Percentiles rank a stretch among this genome's conserved stretches.
Conservation (phyloP, 2,329 filamentous ascomycete genomes). For the Magnaporthiopsis incrustans region DNA sequence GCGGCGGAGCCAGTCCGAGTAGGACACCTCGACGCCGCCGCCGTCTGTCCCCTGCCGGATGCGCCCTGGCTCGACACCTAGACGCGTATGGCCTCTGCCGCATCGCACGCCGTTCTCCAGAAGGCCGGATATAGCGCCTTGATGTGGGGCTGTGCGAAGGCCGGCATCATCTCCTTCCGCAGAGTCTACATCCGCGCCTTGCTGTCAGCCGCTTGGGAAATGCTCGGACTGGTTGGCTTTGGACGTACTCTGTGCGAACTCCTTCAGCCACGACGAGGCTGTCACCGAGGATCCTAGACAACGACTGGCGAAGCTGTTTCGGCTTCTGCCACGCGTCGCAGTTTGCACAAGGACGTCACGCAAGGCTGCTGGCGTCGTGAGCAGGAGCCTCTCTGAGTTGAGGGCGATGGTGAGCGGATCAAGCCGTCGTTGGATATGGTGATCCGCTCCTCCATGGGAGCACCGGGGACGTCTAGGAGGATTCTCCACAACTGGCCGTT, state of each 20-base stretch:
- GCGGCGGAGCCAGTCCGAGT: not conserved
- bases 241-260: constrained; percentile 58
- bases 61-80: constrained; percentile 22
- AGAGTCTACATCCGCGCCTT: not conserved
- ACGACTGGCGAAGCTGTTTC: constrained; percentile 35
- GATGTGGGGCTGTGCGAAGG: constrained; percentile 60
- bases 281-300: constrained; percentile 45
- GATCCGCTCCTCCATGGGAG: not conserved
- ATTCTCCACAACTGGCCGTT: not conserved
- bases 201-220: not conserved
- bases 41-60: not conserved
- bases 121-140: constrained; percentile 64
- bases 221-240: not conserved
- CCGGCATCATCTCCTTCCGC: constrained; percentile 59
- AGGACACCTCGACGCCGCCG: constrained; percentile 10
- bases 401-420: not conserved
- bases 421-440: constrained; percentile 1
- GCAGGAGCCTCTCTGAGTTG: constrained; percentile 1
- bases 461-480: not conserved
- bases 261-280: constrained; percentile 56
- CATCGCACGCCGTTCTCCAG: constrained; percentile 45
- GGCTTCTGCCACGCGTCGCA: constrained; percentile 44
- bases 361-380: not conserved
- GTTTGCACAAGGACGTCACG: constrained; percentile 34
- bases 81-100: constrained; percentile 32